Conservation (phyloP, 2,329 filamentous ascomycete species). For the Dactylellina cionopaga region DNA sequence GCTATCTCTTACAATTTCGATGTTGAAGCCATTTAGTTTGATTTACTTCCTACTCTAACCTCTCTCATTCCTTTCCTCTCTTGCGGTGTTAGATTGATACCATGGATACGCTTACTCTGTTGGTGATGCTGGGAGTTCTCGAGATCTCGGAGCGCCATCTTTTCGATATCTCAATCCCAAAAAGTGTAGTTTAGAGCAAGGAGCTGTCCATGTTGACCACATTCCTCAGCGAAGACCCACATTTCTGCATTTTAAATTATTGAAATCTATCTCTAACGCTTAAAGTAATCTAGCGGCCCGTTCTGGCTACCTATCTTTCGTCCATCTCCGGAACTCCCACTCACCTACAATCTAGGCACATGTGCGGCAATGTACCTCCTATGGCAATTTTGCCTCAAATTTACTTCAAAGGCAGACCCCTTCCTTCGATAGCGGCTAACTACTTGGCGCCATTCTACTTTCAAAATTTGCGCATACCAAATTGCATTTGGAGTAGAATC, state of each 20-base stretch:
- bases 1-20: neutral
- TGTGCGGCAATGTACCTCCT: too few relatives aligned
- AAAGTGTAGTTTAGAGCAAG: neutral
- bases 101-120: neutral
- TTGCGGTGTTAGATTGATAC: neutral
- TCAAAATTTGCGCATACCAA: too few relatives aligned
- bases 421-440: too few relatives aligned
- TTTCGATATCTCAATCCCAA: neutral
- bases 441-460: too few relatives aligned
- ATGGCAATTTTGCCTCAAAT: too few relatives aligned
- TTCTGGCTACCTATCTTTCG: too few relatives aligned
- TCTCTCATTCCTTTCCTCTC: conserved; percentile 10
- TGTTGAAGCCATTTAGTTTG: neutral
- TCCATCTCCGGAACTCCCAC: too few relatives aligned
- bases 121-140: neutral
- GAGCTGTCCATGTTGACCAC: neutral
- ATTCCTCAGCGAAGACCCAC: neutral
- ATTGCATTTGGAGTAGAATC: too few relatives aligned
- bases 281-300: too few relatives aligned
- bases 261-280: too few relatives aligned
- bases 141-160: neutral
- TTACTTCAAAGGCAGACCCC: too few relatives aligned
- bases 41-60: neutral
- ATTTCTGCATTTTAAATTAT: neutral
- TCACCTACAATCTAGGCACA: too few relatives aligned